phyloP scores from a whole-genome alignment of 2,329 filamentous ascomycete genomes.

The Eutypa lata region DNA sequence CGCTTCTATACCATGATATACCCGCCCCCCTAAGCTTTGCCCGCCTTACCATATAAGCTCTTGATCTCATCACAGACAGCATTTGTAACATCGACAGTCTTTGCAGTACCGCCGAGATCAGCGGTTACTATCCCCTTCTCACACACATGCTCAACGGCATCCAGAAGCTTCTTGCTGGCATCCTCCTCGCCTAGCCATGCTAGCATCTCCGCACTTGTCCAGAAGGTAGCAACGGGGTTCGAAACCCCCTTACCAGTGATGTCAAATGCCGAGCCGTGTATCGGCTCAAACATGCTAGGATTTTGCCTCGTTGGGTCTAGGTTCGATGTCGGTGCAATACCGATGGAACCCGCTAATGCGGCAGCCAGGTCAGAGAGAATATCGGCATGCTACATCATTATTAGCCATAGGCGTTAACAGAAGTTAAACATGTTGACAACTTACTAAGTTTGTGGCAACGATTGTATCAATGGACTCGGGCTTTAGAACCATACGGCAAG shows the following conservation, averaged over 20 bases:
- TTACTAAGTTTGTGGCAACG: slow-evolving; percentile 56
- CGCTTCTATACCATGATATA: too few relatives aligned
- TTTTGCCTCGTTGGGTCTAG: slow-evolving; percentile 57
- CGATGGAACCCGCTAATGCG: slow-evolving; percentile 66
- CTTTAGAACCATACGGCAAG: slow-evolving; percentile 59
- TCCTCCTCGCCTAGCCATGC: slow-evolving; percentile 53
- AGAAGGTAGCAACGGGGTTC: slow-evolving; percentile 58
- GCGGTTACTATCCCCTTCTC: slow-evolving; percentile 49
- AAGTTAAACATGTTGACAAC: not conserved
- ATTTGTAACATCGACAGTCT: slow-evolving; percentile 32
- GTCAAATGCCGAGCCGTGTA: slow-evolving; percentile 58
- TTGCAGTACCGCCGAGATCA: slow-evolving; percentile 49
- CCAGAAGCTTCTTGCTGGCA: slow-evolving; percentile 46
- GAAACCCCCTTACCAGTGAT: slow-evolving; percentile 55
- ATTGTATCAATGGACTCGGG: slow-evolving; percentile 60
- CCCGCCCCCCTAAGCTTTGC: not conserved
- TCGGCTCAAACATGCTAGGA: slow-evolving; percentile 60
- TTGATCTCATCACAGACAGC: slow-evolving; percentile 26
- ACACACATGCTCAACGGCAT: slow-evolving; percentile 50
- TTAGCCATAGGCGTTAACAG: slow-evolving; percentile 5
- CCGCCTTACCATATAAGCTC: slow-evolving; percentile 6
- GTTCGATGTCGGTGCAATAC: slow-evolving; percentile 68
- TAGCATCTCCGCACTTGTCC: slow-evolving; percentile 57
- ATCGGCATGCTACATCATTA: slow-evolving; percentile 45
- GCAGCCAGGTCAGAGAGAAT: slow-evolving; percentile 68